Base-by-base conservation (phyloP, 768 basidiomycete genomes). In the Suillus brevipes region DNA sequence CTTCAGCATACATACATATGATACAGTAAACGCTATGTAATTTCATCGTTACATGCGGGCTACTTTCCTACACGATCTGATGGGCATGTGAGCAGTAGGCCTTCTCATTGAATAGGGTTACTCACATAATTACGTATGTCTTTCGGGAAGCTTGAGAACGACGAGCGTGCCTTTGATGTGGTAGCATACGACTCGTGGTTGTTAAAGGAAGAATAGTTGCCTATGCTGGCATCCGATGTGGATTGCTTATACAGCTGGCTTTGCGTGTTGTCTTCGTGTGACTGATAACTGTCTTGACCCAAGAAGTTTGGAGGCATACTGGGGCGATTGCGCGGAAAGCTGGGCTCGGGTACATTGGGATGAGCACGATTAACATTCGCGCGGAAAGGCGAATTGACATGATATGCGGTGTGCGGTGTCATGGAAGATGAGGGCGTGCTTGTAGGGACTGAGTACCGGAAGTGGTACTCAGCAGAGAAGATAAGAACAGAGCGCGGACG, bases 401-500 rank as follows among this genome's bases (percentile, higher is more conserved):
- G 55, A 37, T 37, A 56, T 37, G 36, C 2, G n/a, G 1, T 12
- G 36, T 56, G 2, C 3, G 55, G 34, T 62, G 73, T 66, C 68
- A 68, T 70, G 58, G 67, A 25, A 16, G 70, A 52, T 47, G 66
- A 62, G 36, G 64, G 55, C 28, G 67, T 47, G 53, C 65, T 65
- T 63, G 60, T 66, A n/a, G 68, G 52, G 31, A 67, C 38, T 6
- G 77, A 71, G 65, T 83, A 86, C 38, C 73, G 79, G 77, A 89
- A 88, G 68, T 81, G 84, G 73, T 87, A 89, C 63, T 81, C 78
- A 10, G 87, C 86, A 14, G 85, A 85, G 74, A 87, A 88, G 60
- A 86, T 76, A 37, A 79, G 67, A 2, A 75, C 69, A 38, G 68
- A 68, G 12, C 69, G 74, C 9, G 75, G 68, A 9, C 74, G 72